Evolutionary conservation across 2,329 filamentous ascomycete species (phyloP).

Genomic region (Penicillium sp.): DNA sequence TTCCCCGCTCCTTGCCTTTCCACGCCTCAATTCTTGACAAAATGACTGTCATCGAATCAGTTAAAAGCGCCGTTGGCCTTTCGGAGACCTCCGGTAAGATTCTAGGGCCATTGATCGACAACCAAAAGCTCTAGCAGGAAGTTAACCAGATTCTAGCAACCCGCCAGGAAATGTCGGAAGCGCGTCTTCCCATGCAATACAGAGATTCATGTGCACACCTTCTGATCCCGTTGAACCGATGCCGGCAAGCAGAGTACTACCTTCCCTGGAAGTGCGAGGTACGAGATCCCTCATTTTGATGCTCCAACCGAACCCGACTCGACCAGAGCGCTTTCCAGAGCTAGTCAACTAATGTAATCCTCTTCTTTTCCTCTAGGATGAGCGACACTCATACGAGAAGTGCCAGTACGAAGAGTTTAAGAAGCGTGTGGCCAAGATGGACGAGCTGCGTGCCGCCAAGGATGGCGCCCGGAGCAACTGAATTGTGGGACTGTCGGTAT

Average conservation of each 20-base stretch:
- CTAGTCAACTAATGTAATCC: slow-evolving; percentile 4
- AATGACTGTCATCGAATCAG: slow-evolving; percentile 50
- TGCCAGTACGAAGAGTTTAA: slow-evolving; percentile 99
- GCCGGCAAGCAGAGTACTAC: slow-evolving; percentile 88
- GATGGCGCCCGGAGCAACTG: slow-evolving; percentile 81
- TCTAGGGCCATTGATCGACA: slow-evolving; percentile 26
- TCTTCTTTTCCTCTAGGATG: slow-evolving; percentile 61
- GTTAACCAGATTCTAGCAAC: slow-evolving; percentile 28
- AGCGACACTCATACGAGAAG: slow-evolving; percentile 97
- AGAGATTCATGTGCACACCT: slow-evolving; percentile 94
- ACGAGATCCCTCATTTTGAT: slow-evolving; percentile 39
- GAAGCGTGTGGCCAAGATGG: slow-evolving; percentile 97
- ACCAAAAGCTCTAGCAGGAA: slow-evolving; percentile 10
- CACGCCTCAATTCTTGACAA: slow-evolving; percentile 22
- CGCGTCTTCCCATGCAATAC: slow-evolving; percentile 83
- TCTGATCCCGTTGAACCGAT: slow-evolving; percentile 92
- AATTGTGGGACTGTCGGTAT: slow-evolving; percentile 26
- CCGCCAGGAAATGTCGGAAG: slow-evolving; percentile 90
- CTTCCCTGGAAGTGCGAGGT: slow-evolving; percentile 98
- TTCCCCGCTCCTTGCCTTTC: slow-evolving; percentile 18
- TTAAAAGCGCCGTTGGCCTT: slow-evolving; percentile 52
- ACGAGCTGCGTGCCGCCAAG: slow-evolving; percentile 87
- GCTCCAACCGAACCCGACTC: background rate
- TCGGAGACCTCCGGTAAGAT: slow-evolving; percentile 41
- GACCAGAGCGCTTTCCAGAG: background rate